Evolutionary conservation across 2,329 filamentous ascomycete species (phyloP).

Genomic region (Cytospora mali): DNA sequence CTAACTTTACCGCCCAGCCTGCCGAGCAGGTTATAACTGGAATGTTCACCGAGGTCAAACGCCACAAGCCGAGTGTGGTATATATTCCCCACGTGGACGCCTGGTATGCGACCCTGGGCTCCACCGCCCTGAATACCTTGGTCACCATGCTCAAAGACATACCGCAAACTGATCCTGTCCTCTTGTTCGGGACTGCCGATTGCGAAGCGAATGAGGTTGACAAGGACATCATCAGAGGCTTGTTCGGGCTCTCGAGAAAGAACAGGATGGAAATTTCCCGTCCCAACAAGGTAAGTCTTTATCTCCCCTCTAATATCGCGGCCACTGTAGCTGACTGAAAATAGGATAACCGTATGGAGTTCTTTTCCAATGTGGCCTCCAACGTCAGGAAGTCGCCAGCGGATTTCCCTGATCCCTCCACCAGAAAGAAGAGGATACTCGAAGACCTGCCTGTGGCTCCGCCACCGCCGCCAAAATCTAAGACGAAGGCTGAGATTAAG

Average conservation of each 20-base stretch:
- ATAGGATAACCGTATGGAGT: constrained; percentile 69
- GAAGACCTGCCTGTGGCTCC: constrained; percentile 77
- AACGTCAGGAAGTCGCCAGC: constrained; percentile 78
- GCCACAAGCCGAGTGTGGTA: constrained; percentile 94
- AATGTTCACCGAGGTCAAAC: constrained; percentile 87
- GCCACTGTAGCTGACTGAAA: constrained; percentile 12
- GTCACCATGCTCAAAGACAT: constrained; percentile 79
- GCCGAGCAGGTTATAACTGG: constrained; percentile 88
- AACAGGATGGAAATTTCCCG: constrained; percentile 72
- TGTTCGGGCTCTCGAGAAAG: constrained; percentile 84
- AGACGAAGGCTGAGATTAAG: constrained; percentile 79
- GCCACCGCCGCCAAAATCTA: constrained; percentile 65
- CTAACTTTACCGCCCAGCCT: constrained; percentile 49
- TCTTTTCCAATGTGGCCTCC: constrained; percentile 73
- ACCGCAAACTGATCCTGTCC: constrained; percentile 85
- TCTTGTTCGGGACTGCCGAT: constrained; percentile 86
- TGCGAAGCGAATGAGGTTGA: constrained; percentile 64
- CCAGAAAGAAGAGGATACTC: constrained; percentile 83
- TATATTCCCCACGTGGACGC: constrained; percentile 88
- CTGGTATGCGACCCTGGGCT: constrained; percentile 71
- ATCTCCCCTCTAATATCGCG: not conserved
- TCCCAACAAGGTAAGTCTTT: constrained; percentile 62
- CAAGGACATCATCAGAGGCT: constrained; percentile 66
- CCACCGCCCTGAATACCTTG: constrained; percentile 78
- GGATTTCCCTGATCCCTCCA: constrained; percentile 84